Base-by-base conservation (phyloP, 164 flowering plant species). In the Santalum album region DNA sequence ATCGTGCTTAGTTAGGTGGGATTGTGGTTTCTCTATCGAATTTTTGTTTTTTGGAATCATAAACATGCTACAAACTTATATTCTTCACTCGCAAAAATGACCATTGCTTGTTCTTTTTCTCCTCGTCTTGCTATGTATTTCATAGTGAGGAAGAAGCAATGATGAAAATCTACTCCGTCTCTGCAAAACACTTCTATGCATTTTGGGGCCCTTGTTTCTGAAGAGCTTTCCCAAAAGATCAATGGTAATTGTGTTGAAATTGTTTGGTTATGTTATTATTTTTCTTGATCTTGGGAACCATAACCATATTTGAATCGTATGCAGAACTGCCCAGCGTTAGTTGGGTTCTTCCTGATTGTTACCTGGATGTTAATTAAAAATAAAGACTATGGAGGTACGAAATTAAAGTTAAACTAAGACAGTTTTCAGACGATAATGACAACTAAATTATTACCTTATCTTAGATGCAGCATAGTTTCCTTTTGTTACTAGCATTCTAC, bases 261-360 rank as follows among this genome's bases (percentile, higher is more conserved):
- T 34, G 12, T 27, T 17, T 7, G 14, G 36, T n/a, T 19, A 3
- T 15, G 11, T 53, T 11, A 22, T 25, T n/a, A n/a, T n/a, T n/a
- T n/a, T n/a, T n/a, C n/a, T n/a, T n/a, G n/a, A n/a, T n/a, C n/a
- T n/a, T n/a, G 53, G n/a, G 22, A 25, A 26, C 15, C 21, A 19
- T 49, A 7, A 21, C 12, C 27, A 14, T 7, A 22, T 48, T 27
- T 49, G 6, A 35, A 11, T 38, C 51, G 14, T 21, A 20, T 16
- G 29, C 72, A 76, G 80, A 60, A 7, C 49, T 67, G 23, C 75
- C 73, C 3, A 55, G 35, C 22, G 80, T 76, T 49, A 55, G 71
- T 10, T 76, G 75, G 80, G 80, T 73, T 26, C 75, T 76, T 45
- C 77, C 77, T 16, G 80, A 76, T 73, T 73, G 77, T 17, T 73